Evolutionary conservation across 2,329 filamentous ascomycete genomes (phyloP), one percentile per base, ranked within the genome.

Genomic region (Blastomyces percursus): DNA sequence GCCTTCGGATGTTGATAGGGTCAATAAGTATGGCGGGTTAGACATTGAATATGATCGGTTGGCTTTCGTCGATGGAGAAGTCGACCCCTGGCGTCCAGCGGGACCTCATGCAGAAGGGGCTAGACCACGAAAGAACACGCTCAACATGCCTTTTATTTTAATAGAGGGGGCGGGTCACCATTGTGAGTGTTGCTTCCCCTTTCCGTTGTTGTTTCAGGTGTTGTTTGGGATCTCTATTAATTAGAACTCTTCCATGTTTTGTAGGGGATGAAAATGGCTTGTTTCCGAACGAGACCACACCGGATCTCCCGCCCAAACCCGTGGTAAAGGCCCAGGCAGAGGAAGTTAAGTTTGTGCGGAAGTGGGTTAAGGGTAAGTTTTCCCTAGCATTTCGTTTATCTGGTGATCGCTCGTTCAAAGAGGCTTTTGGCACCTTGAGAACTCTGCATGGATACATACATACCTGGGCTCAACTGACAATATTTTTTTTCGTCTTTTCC

Each of bases 1-100:
- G 0, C 82, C 82, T 0, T 82, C 90, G 0, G 79, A 91, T 60
- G 76, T 87, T 0, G 80, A 84, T 1, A 78, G 79, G 0, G 85
- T 94, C 73, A 94, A 95, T 78, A 85, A 87, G 70, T 87, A 88
- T 66, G 91, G 91, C 51, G 88, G 85, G 14, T 89, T 86, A 73
- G 77, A 83, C 71, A 86, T 94, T 68, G 82, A 82, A 55, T 91
- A 90, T 71, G 83, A 86, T 0, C 86, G 90, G 1, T 82, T 96
- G 0, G 91, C 91, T 2, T 82, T 89, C 57, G 78, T 96, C 48
- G 90, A 91, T 65, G 90, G 90, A 35, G 83, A 89, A 65, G 83
- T 84, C 62, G 91, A 95, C 70, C 90, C 90, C 0, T 96, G 91
- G 91, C 82, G 87, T 21, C 84, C 85, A 0, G 88, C 88, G 0